Evolutionary conservation across 176 grass and related monocot genomes (phyloP).

Genomic region (Carex littledalei): DNA sequence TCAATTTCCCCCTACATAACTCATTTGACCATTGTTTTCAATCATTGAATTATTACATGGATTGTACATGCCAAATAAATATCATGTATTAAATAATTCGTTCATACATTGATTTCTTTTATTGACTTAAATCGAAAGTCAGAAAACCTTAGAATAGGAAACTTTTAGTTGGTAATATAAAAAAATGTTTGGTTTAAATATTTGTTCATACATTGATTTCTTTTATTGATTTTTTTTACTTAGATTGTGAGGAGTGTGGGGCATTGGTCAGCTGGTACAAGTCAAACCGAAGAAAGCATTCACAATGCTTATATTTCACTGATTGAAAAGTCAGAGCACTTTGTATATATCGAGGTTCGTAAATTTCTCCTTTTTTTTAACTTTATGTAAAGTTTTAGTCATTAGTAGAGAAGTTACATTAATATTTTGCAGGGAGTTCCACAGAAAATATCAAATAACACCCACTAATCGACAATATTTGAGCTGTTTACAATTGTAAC

Average conservation of each 20-base stretch:
- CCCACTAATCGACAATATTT: background rate
- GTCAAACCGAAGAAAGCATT: slow-evolving; percentile 84
- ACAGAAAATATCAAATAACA: background rate
- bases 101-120: too few species aligned
- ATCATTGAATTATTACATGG: too few species aligned
- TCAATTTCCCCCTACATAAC: too few species aligned
- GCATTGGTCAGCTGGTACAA: slow-evolving; percentile 71
- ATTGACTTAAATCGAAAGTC: too few species aligned
- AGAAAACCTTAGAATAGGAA: too few species aligned
- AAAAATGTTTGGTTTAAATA: background rate
- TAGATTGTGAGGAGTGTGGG: slow-evolving; percentile 77
- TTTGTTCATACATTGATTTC: background rate
- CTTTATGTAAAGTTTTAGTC: background rate
- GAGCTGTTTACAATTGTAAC: background rate
- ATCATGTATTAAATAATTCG: too few species aligned
- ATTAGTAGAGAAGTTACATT: background rate
- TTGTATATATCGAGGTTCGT: slow-evolving; percentile 59
- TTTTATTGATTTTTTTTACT: slow-evolving; percentile 16
- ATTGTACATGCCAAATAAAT: too few species aligned
- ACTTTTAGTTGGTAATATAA: background rate
- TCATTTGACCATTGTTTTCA: too few species aligned
- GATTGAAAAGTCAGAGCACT: slow-evolving; percentile 74
- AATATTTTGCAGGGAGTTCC: background rate
- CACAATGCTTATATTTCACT: slow-evolving; percentile 71
- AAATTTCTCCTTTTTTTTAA: background rate